phyloP scores from a whole-genome alignment of 139 green algal species.

The Desmodesmus armatus region DNA sequence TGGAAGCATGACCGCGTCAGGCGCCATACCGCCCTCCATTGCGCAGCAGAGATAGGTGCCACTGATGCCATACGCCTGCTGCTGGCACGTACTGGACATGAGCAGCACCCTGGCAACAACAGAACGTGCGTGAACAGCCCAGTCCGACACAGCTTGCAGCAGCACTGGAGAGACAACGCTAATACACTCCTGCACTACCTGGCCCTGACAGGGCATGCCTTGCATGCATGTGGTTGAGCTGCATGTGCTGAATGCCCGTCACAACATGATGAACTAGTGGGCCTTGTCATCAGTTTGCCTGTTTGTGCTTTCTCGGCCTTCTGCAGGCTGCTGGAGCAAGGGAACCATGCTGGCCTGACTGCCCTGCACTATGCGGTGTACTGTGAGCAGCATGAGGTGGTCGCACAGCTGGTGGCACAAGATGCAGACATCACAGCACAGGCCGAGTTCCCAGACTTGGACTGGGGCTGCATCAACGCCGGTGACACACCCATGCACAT shows the following conservation, averaged over 20 bases:
- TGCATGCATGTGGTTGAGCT: no score
- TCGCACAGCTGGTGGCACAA: conserved; percentile 16
- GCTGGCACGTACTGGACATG: neutral
- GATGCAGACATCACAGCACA: conserved; percentile 41
- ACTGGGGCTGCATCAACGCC: conserved; percentile 40
- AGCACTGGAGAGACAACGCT: neutral
- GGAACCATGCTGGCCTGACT: conserved; percentile 46
- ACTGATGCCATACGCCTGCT: conserved; percentile 8
- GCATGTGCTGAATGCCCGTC: neutral
- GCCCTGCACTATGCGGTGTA: conserved; percentile 45
- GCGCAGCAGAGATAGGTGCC: conserved; percentile 19
- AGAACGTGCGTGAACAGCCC: conserved; percentile 10
- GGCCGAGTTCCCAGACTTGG: conserved; percentile 47
- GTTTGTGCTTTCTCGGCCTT: neutral
- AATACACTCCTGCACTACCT: no score
- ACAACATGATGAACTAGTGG: neutral
- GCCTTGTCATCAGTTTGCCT: neutral
- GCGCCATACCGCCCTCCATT: conserved; percentile 42
- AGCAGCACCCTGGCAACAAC: neutral
- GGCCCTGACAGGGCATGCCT: no score
- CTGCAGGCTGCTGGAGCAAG: conserved; percentile 26
- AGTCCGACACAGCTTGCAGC: neutral
- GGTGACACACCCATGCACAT: conserved; percentile 47
- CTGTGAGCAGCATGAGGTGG: conserved; percentile 28
- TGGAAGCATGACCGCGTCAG: conserved; percentile 35